Conservation (phyloP, 352 stramenopile species). For the Phytopythium montanum region DNA sequence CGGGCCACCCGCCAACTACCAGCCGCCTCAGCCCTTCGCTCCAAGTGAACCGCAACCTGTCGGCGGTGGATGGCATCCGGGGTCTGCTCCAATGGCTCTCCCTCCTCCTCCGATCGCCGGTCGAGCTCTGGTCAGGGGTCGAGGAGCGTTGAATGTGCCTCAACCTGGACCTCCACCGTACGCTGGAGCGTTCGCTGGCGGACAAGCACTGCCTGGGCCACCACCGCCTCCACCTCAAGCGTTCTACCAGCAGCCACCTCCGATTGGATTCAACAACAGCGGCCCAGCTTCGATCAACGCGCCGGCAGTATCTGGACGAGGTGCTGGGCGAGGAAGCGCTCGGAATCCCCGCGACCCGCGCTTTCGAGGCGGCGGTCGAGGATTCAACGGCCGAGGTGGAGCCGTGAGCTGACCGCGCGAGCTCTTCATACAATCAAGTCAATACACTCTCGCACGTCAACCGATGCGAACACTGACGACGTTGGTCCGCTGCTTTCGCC, state of each 20-base stretch:
- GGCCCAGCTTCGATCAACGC: neutral
- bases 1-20: neutral
- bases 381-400: neutral
- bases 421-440: neutral
- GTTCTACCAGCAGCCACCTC: conserved; percentile 1
- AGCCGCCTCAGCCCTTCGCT: conserved; percentile 1
- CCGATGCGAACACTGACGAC: neutral
- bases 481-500: neutral
- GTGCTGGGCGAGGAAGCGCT: neutral
- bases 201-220: neutral
- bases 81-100: neutral
- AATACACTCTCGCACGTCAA: neutral
- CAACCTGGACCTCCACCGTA: neutral
- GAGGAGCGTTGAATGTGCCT: neutral
- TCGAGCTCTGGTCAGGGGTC: neutral
- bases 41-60: neutral
- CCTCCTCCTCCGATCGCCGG: neutral
- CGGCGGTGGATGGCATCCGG: neutral
- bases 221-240: neutral
- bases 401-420: neutral
- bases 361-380: neutral
- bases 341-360: conserved; percentile 7
- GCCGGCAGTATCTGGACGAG: neutral
- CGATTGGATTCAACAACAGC: conserved; percentile 1
- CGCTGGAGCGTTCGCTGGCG: neutral